Base-by-base conservation (phyloP, 2,329 filamentous ascomycete species). In the Cadophora sp. region DNA sequence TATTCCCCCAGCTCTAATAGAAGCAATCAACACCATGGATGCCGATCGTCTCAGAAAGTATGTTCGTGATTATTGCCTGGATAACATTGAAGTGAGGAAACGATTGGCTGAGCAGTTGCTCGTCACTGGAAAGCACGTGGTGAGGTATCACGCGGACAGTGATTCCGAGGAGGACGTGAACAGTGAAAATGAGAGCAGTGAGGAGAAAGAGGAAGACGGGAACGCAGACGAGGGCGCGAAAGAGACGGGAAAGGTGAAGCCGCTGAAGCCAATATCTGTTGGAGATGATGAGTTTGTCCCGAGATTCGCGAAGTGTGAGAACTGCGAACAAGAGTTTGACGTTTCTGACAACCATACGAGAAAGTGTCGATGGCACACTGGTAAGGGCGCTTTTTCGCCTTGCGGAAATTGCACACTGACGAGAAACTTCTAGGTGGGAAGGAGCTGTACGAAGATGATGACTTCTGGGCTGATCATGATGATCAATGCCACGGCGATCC, bases 401-500 rank as follows among this genome's bases (percentile, higher is more conserved):
- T 14, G 2, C 40, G 2, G 40, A 43, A 16, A 1, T 46, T 16
- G n/a, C 34, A 11, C 19, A 12, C 40, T 66, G 22, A 63, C 11
- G 0, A 1, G 16, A 22, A 22, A 16, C 19, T 19, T 19, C 14
- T 40, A 70, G 69, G 66, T 12, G 12, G 27, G 14, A 71, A 64
- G 60, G 63, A 65, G 46, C 2, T 59, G 6, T 40, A 66, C 19
- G 31, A 65, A 16, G 68, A 65, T 22, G 56, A 22, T 12, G 68
- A 65, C 27, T 64, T 69, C 43, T 72, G 66, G 68, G 66, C 62
- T 16, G 66, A 68, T 51, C 70, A 70, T 16, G 68, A 68, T 16
- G 27, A 60, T 9, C 19, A 70, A 43, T 67, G 61, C 7, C 56
- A 71, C 50, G 65, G 65, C 12, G 34, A 65, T 40, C 59, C 58